Evolutionary conservation across 805 yeast species (phyloP), one percentile per base, ranked within the genome.

Genomic region (Pichia nakasei): DNA sequence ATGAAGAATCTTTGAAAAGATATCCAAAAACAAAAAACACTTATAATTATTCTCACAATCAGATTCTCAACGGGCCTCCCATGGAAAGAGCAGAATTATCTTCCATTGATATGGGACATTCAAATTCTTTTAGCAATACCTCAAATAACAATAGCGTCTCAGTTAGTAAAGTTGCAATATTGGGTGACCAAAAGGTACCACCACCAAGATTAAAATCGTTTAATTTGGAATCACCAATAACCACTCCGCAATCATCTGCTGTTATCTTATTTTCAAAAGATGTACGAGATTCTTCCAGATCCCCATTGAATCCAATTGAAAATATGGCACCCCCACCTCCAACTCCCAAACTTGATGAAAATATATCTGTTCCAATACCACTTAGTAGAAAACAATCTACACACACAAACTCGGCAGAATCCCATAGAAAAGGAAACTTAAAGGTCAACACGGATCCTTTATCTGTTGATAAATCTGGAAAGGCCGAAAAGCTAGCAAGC

Each of bases 221-320:
- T 40, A 46, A 31, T 37, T 22, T 17, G 27, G 52, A 11, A 35
- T 48, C 36, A 4, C 41, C 40, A 7, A 39, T 41, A 4, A 37
- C 42, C n/a, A 43, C 53, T 9, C 42, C 53, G n/a, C 45, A 42
- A 18, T 59, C 64, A n/a, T 59, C 69, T 32, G 76, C 79, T 1
- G 74, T 75, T 19, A 64, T 75, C 22, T 57, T 75, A 39, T 63
- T 75, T 40, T 78, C 80, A 0, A 73, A 69, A 51, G 72, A 57
- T 18, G 42, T 51, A 2, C 49, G 53, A 22, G 35, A 50, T 4
- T 51, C 44, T 13, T 47, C 54, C 5, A 55, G 50, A 35, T 50
- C 58, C 0, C 56, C 58, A 24, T 22, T 35, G 9, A 9, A 19
- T 37, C 43, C 9, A n/a, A 12, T n/a, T 39, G 34, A 20, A 8